These are phyloP conservation scores for Ogataea methylovora DNA, from an alignment of 805 yeast species.

Conservation along the genomic window DNA sequence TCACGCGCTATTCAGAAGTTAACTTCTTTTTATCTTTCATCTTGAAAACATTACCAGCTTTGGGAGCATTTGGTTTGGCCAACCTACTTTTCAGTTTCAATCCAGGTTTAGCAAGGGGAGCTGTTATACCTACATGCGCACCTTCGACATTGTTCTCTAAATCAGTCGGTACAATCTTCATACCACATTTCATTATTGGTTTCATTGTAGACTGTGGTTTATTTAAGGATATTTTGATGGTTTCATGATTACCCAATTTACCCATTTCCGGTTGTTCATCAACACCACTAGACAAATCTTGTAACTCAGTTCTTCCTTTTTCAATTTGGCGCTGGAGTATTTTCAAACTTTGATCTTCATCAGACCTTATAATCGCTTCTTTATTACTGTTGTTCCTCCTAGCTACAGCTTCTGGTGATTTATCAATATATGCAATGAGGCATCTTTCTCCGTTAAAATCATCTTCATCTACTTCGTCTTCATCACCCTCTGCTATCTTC, in stretches of 20 bases:
- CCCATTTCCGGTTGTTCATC: conserved; percentile 1
- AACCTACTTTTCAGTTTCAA: conserved; percentile 2
- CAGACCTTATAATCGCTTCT: conserved; percentile 30
- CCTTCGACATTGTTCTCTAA: conserved; percentile 12
- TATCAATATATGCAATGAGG: conserved; percentile 44
- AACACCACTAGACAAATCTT: conserved; percentile 2
- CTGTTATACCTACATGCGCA: background rate
- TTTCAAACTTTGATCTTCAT: conserved; percentile 36
- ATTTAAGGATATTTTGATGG: conserved; percentile 12
- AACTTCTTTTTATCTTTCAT: too few species aligned
- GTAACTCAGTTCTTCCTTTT: conserved; percentile 25
- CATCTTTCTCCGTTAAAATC: conserved; percentile 28
- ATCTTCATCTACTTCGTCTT: conserved; percentile 20
- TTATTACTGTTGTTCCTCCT: conserved; percentile 32
- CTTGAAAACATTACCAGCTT: conserved; percentile 1
- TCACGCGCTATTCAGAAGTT: background rate
- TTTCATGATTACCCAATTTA: conserved; percentile 8
- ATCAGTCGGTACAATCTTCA: conserved; percentile 17
- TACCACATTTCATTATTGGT: conserved; percentile 22
- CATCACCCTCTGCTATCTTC: conserved; percentile 22
- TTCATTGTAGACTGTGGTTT: conserved; percentile 3
- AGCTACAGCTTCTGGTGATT: conserved; percentile 38
- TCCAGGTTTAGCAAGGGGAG: background rate
- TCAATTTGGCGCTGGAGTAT: conserved; percentile 48
- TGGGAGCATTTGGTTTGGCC: background rate